Percentiles rank a stretch among this genome's conserved stretches.
These are phyloP conservation scores for Bretschneidera sinensis DNA, from an alignment of 345 rosid genomes.

Conservation along the genomic window DNA sequence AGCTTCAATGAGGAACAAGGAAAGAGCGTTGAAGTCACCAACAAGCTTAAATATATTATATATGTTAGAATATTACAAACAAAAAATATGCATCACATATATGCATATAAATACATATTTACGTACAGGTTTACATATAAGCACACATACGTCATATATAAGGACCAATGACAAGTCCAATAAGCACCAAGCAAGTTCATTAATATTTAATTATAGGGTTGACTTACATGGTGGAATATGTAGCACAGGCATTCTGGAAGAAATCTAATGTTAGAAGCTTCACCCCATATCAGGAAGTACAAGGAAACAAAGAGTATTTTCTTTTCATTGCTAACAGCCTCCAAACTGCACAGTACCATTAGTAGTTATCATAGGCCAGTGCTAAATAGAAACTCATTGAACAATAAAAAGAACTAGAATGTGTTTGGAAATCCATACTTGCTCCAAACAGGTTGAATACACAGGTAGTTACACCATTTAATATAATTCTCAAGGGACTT, in stretches of 20 bases:
- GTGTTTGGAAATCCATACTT: conserved; percentile 38
- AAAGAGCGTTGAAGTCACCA: background rate
- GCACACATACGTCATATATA: too few species aligned
- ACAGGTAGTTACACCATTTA: conserved; percentile 86
- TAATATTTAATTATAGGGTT: background rate
- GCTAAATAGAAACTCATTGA: conserved; percentile 7
- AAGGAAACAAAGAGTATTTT: conserved; percentile 68
- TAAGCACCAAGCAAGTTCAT: background rate
- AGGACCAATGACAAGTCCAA: background rate
- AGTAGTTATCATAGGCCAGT: conserved; percentile 5
- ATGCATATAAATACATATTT: conserved; percentile 2
- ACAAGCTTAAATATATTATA: conserved; percentile 1
- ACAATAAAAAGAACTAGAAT: conserved; percentile 13
- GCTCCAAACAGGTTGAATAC: conserved; percentile 89
- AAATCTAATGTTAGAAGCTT: conserved; percentile 79
- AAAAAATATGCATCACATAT: too few species aligned
- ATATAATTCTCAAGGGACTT: conserved; percentile 88
- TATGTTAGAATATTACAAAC: background rate
- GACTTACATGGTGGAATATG: conserved; percentile 91
- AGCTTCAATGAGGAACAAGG: background rate
- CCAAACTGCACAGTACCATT: conserved; percentile 53
- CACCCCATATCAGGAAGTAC: conserved; percentile 94
- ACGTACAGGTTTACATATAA: too few species aligned
- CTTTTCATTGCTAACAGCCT: conserved; percentile 73
- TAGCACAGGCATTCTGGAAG: conserved; percentile 95